Base-by-base conservation (phyloP, 2,329 filamentous ascomycete genomes). In the Neofusicoccum cordaticola region DNA sequence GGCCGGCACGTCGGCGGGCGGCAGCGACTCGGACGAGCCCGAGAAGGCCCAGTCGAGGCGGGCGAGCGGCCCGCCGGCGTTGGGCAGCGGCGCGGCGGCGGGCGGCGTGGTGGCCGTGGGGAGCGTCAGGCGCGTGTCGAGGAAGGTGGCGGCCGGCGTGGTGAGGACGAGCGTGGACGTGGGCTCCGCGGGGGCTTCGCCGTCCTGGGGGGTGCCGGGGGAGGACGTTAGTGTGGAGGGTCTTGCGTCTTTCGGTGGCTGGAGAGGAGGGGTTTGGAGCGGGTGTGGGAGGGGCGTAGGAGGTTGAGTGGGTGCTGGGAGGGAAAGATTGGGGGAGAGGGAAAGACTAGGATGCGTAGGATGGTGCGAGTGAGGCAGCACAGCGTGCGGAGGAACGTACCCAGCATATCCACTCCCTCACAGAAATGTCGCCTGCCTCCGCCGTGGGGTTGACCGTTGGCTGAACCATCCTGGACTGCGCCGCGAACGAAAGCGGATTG, bases 151-250 rank as follows among this genome's bases (percentile, higher is more conserved):
- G 31, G 73, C 72, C 1, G 85, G 83, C 2, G 86, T 86, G 0
- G 88, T 90, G 51, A 90, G 77, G 12, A 90, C 88, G 3, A 89
- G 71, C 0, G 88, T 90, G 1, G 82, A 83, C 0, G 88, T 90
- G 15, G 85, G 85, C 73, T 90, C 88, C 58, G 75, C 75, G n/a
- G 82, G 73, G 15, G 76, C 71, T 0, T 79, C 80, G 34, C 34
- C 39, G 4, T 39, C 61, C 64, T 66, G 41, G 27, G 2, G 27
- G 6, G 1, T 31, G 27, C 27, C 27, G 27, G 27, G 27, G 27
- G 6, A 7, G 1, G 7, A 31, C 6, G 27, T 31, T 31, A 31
- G 6, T 7, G 27, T 31, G 6, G 27, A 31, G 27, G 27, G 27
- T 37, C 15, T 4, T 34, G 22, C 12, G 22, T 13, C 15, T 22